Evolutionary conservation across 495 filamentous ascomycete genomes (phyloP).

Genomic region (Barbatosphaeria neglecta): DNA sequence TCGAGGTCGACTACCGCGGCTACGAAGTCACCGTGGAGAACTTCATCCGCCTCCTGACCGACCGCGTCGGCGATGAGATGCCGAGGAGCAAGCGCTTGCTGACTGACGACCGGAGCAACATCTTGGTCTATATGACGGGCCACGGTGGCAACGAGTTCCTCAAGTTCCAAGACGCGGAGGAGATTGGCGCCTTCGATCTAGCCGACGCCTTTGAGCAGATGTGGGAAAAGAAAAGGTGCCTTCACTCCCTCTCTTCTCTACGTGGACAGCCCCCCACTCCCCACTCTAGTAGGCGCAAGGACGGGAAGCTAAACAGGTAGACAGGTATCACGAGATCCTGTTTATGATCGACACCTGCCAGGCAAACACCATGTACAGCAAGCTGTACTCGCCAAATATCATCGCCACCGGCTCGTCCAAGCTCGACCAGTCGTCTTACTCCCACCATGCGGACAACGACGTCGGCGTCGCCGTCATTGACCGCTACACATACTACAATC

Average conservation of each 20-base stretch:
- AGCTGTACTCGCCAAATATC: conserved; percentile 94
- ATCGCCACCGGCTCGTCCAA: conserved; percentile 90
- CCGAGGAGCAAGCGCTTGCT: conserved; percentile 84
- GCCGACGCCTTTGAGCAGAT: conserved; percentile 98
- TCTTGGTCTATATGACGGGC: conserved; percentile 97
- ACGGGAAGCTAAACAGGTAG: conserved; percentile 1
- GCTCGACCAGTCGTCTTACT: conserved; percentile 89
- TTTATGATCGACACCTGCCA: conserved; percentile 99
- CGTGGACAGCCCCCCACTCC: too few relatives aligned
- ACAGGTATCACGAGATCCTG: conserved; percentile 85
- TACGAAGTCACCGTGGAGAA: conserved; percentile 99
- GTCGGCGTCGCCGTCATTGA: conserved; percentile 95
- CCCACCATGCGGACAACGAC: conserved; percentile 95
- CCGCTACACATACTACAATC: conserved; percentile 95
- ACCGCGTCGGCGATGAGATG: conserved; percentile 85
- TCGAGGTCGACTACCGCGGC: conserved; percentile 95
- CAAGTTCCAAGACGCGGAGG: conserved; percentile 96
- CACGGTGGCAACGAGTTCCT: conserved; percentile 98
- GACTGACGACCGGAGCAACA: conserved; percentile 89
- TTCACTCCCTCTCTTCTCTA: too few relatives aligned
- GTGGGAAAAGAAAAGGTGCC: conserved; percentile 95
- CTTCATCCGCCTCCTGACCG: conserved; percentile 91
- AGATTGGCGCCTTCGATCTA: conserved; percentile 91
- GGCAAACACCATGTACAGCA: conserved; percentile 97
- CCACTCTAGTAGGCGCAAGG: too few relatives aligned